Evolutionary conservation across 768 basidiomycete genomes (phyloP).

Genomic region (Boletus insuetus): DNA sequence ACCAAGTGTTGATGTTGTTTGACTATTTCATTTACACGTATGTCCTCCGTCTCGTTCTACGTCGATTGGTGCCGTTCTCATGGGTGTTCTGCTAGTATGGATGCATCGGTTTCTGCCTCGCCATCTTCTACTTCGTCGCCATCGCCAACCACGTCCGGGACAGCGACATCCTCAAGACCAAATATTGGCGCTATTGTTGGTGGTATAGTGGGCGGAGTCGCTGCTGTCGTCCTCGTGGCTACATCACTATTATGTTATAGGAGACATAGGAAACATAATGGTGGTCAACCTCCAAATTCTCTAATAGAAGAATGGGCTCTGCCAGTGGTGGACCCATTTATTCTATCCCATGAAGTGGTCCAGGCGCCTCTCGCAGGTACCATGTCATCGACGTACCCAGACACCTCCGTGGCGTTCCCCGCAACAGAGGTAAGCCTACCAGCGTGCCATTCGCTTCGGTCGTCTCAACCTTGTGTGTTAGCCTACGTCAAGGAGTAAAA

Average conservation of each 20-base stretch:
- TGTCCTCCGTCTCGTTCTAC: not conserved
- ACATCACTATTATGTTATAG: conserved; percentile 5
- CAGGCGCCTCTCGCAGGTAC: too few species aligned
- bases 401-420: too few species aligned
- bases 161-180: not conserved
- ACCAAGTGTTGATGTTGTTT: conserved; percentile 8
- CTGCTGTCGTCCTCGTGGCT: not conserved
- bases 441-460: too few species aligned
- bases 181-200: conserved; percentile 8
- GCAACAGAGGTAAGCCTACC: too few species aligned
- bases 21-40: conserved; percentile 21
- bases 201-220: conserved; percentile 2
- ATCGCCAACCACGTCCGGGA: not conserved
- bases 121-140: not conserved
- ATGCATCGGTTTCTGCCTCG: not conserved
- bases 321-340: conserved; percentile 5
- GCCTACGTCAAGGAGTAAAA: not conserved
- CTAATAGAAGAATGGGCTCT: too few species aligned
- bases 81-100: conserved; percentile 1
- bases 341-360: not conserved
- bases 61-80: not conserved
- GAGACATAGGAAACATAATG: not conserved
- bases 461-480: not conserved
- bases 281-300: not conserved
- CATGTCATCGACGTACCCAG: too few species aligned